Evolutionary conservation across 257 asterid species (phyloP).

Genomic region (Paulownia fortunei): DNA sequence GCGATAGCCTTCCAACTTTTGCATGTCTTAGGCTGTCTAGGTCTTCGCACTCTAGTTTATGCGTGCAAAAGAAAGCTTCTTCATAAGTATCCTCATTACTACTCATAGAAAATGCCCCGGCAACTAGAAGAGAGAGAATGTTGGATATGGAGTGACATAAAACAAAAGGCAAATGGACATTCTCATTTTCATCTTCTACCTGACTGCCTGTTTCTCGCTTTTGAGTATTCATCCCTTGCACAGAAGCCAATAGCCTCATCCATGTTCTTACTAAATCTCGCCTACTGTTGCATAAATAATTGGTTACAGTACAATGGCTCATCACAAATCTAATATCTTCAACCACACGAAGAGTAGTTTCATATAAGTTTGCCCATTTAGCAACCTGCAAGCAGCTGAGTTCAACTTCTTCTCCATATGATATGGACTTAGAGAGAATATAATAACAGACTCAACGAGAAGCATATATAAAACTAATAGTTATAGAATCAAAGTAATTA

Average conservation of each 20-base stretch:
- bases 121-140: slow-evolving; percentile 63
- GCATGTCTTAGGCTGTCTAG: slow-evolving; percentile 56
- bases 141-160: slow-evolving; percentile 60
- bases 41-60: slow-evolving; percentile 55
- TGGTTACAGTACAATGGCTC: slow-evolving; percentile 72
- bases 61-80: slow-evolving; percentile 33
- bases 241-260: no score
- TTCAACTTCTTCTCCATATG: slow-evolving; percentile 16
- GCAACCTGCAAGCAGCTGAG: slow-evolving; percentile 50
- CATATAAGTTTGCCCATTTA: slow-evolving; percentile 64
- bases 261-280: slow-evolving; percentile 63
- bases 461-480: no score
- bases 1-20: slow-evolving; percentile 66
- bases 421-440: not conserved
- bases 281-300: slow-evolving; percentile 55
- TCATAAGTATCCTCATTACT: slow-evolving; percentile 44
- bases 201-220: no score
- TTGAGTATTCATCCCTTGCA: no score
- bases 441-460: not conserved
- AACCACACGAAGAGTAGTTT: slow-evolving; percentile 63
- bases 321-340: slow-evolving; percentile 77
- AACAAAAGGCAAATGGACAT: no score
- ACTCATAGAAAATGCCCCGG: slow-evolving; percentile 63
- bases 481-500: no score
- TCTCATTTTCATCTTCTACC: no score